These are phyloP conservation scores for Globisporangium irregulare DNA, from an alignment of 352 stramenopile genomes.

Conservation along the genomic window DNA sequence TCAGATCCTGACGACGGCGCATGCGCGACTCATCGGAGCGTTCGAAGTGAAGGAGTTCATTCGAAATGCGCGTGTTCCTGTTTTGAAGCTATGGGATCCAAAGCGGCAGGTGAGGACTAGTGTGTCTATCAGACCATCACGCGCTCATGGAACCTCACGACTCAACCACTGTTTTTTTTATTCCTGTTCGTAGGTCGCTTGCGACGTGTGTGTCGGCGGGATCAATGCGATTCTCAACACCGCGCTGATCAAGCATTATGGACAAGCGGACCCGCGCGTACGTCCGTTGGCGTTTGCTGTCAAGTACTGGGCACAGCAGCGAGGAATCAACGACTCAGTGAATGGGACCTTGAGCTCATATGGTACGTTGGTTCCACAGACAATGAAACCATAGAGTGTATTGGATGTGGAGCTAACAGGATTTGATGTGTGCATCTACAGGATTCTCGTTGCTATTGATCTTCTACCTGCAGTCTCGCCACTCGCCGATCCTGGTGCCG, in stretches of 20 bases:
- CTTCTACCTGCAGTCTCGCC: constrained; percentile 93
- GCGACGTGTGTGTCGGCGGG: constrained; percentile 74
- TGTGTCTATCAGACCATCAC: neutral
- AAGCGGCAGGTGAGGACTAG: constrained; percentile 33
- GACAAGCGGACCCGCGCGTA: constrained; percentile 66
- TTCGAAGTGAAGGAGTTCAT: constrained; percentile 77
- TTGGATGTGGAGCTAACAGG: neutral
- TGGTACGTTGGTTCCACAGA: constrained; percentile 34
- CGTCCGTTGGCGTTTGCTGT: constrained; percentile 94
- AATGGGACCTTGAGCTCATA: constrained; percentile 97
- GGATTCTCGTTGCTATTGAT: constrained; percentile 96
- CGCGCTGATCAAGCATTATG: constrained; percentile 71
- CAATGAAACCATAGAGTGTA: neutral
- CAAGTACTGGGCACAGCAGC: constrained; percentile 97
- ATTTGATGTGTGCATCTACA: neutral
- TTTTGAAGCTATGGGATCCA: constrained; percentile 78
- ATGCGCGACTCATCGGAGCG: constrained; percentile 28
- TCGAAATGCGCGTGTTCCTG: constrained; percentile 63
- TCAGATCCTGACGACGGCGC: constrained; percentile 52
- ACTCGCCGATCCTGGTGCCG: constrained; percentile 49
- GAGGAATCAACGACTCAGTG: constrained; percentile 96
- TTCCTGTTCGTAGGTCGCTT: constrained; percentile 36
- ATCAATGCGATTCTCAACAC: constrained; percentile 78
- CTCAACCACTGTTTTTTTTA: neutral
- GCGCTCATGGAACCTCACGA: neutral